Base-by-base conservation (phyloP, 768 basidiomycete genomes). In the Galerina sulciceps region DNA sequence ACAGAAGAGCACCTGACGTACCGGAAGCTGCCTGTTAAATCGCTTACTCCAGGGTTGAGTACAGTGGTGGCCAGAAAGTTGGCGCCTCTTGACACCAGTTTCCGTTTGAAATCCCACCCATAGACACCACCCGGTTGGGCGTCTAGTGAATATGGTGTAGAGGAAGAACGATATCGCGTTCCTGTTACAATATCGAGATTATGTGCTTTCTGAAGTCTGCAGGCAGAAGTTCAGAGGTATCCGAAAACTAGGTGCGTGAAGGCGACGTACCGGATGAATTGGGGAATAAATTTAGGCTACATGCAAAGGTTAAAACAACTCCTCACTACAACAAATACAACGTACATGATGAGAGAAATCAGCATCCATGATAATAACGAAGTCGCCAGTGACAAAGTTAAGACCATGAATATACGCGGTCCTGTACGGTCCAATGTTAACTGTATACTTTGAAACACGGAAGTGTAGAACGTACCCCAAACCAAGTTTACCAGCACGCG, bases 361-460 rank as follows among this genome's bases (percentile, higher is more conserved):
- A 50, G 94, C 94, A 66, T 96, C 94, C 94, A 96, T 96, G 71
- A 96, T 96, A 69, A 96, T 92, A 18, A 95, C 93, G 75, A 95
- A 96, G 73, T 93, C 92, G 9, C 94, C 94, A 0, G 88, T 88
- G 65, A 89, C 90, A 73, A 91, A 96, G 65, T 93, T 88, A 47
- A 96, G 79, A 11, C 94, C 94, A 69, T 96, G 91, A 37, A 96
- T 91, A 69, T 96, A 96, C 35, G 94, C 94, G 18, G 94, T 95
- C 55, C 93, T 94, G 61, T 15, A 54, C 20, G n/a, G 31, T 23
- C 44, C 26, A 51, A 49, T 55, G 58, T 50, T 55, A 18, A 48
- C 41, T 23, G 26, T 40, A 51, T 18, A 11, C 6, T 1, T 37
- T 20, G 34, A 3, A 17, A 11, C 17, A 23, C 43, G 34, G 44